These are phyloP conservation scores for Nicotiana paniculata DNA, from an alignment of 257 asterid genomes.

Conservation along the genomic window DNA sequence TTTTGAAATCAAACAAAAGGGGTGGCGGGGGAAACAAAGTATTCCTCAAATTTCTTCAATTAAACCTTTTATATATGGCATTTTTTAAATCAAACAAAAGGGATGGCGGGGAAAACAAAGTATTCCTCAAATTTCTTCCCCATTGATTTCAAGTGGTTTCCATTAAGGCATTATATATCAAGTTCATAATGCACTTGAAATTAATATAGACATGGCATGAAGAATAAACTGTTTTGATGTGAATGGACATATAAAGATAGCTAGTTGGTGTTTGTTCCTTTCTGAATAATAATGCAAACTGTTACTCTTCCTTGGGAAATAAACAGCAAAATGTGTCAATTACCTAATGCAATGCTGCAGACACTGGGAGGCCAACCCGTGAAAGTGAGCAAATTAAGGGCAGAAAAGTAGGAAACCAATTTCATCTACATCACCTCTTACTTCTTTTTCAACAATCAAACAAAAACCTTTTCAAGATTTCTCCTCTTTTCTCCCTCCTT, in stretches of 20 bases:
- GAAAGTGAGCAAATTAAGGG: neutral
- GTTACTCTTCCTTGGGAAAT: neutral
- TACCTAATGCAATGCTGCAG: neutral
- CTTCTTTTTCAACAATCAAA: neutral
- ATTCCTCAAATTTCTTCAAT: too few relatives aligned
- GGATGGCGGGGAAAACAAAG: too few relatives aligned
- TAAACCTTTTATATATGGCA: too few relatives aligned
- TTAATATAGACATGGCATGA: neutral
- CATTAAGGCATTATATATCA: neutral
- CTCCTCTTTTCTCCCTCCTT: neutral
- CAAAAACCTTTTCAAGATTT: neutral
- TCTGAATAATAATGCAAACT: neutral
- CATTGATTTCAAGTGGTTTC: too few relatives aligned
- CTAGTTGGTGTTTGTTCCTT: neutral
- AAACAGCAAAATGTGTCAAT: neutral
- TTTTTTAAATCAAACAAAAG: too few relatives aligned
- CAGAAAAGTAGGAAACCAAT: neutral
- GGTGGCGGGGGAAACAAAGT: too few relatives aligned
- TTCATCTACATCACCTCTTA: neutral
- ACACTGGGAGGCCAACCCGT: conserved; percentile 1
- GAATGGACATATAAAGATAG: neutral
- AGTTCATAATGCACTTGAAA: neutral
- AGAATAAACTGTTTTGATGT: neutral
- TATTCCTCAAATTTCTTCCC: too few relatives aligned
- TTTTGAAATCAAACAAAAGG: too few relatives aligned